Base-by-base conservation (phyloP, 371 early-diverging fungal genomes). In the Nematocida sp. region DNA sequence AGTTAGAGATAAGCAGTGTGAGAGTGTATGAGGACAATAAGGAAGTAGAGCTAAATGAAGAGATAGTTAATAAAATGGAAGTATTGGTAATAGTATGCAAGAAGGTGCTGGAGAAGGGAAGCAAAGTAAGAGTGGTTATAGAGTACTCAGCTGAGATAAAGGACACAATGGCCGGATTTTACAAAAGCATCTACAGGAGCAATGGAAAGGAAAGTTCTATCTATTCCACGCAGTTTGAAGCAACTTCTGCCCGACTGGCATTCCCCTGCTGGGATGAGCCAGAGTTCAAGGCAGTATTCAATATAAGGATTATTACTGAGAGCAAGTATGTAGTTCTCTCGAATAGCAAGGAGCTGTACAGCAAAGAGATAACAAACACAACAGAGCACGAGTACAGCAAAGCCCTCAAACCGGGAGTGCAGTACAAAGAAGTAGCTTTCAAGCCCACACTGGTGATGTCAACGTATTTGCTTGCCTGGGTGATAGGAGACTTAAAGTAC, bases 261-360 rank as follows among this genome's bases (percentile, higher is more conserved):
- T 89, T 93, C 81, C 94, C 95, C 5, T 92, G 89, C 82, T 93
- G 90, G 88, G 88, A 91, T 80, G 89, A 91, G 85, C 91, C 91
- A 4, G 85, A 88, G 13, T 76, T 88, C 78, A 90, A 93, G 81
- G 92, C 95, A n/a, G 89, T 89, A 1, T 94, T 92, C 79, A 87
- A 87, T 32, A 82, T 91, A 57, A 87, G 86, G 11, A 80, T 95
- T 27, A 84, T 83, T 21, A 89, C 90, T 11, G 86, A 86, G 2
- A 65, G 65, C n/a, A 82, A 85, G 19, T 82, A 87, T 53, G 86
- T 85, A 1, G 90, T 89, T 15, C 80, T 95, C 13, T 89, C 91
- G 37, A 95, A 95, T 78, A 78, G 85, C 40, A 79, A 74, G 86
- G 81, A 88, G 86, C 83, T 85, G 21, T 9, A 85, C 65, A 87